phyloP scores from a whole-genome alignment of 352 stramenopile species.

The Globisporangium viniferum region DNA sequence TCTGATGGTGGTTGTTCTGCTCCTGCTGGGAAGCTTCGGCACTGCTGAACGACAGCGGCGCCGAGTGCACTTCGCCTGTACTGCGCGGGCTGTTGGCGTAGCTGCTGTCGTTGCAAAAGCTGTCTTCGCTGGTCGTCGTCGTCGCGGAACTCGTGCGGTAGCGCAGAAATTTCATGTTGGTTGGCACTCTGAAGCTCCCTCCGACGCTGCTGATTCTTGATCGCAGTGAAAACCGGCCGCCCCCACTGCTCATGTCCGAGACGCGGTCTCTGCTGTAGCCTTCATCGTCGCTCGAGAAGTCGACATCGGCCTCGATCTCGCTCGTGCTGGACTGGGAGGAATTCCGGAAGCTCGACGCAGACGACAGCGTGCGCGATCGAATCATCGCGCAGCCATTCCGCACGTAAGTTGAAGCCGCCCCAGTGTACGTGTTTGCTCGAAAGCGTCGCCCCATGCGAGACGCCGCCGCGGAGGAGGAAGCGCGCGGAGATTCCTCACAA shows the following conservation, averaged over 20 bases:
- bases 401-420: constrained; percentile 4
- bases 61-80: constrained; percentile 14
- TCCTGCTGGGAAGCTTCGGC: constrained; percentile 15
- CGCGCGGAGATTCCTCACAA: constrained; percentile 12
- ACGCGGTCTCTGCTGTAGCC: constrained; percentile 32
- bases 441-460: constrained; percentile 8
- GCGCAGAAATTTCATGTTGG: constrained; percentile 32
- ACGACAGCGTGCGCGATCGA: constrained; percentile 18
- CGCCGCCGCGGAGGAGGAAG: not conserved
- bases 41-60: constrained; percentile 16
- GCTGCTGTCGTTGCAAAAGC: constrained; percentile 14
- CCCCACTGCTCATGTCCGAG: constrained; percentile 18
- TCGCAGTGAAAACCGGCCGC: not conserved
- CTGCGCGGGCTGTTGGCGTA: constrained; percentile 18
- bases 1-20: constrained; percentile 30
- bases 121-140: constrained; percentile 50
- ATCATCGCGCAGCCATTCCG: constrained; percentile 19
- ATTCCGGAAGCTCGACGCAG: constrained; percentile 4
- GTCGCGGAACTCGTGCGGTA: constrained; percentile 50
- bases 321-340: constrained; percentile 8
- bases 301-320: constrained; percentile 28
- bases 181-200: constrained; percentile 26
- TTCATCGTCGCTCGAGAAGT: constrained; percentile 65
- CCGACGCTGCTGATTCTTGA: constrained; percentile 25
- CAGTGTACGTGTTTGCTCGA: constrained; percentile 13